A percentile compares a stretch with the other conserved stretches of the same genome.
These are phyloP conservation scores for Fabrea salina DNA, from an alignment of 169 alveolate species.

Conservation along the genomic window DNA sequence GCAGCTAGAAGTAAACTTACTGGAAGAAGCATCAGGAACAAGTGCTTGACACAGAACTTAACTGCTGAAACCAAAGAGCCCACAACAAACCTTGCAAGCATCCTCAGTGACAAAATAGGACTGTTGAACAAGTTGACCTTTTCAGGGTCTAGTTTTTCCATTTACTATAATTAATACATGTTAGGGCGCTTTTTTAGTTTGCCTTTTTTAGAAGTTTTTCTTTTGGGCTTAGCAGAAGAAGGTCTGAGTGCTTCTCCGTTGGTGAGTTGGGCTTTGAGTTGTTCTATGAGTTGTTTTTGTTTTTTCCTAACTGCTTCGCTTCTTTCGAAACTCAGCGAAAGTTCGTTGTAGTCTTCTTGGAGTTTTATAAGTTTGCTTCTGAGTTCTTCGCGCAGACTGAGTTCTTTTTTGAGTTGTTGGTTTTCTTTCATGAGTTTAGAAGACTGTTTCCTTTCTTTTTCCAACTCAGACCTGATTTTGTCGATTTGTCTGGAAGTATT, in stretches of 20 bases:
- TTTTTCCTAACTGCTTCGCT: conserved; percentile 28
- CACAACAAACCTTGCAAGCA: not conserved
- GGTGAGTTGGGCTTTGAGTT: conserved; percentile 1
- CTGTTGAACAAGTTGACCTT: conserved; percentile 17
- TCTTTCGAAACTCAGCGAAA: conserved; percentile 11
- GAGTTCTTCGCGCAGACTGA: not conserved
- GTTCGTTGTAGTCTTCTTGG: conserved; percentile 25
- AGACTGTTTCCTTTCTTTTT: conserved; percentile 12
- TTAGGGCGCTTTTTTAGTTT: too few species aligned
- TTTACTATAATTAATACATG: too few species aligned
- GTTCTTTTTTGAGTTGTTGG: conserved; percentile 12
- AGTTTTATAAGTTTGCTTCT: not conserved
- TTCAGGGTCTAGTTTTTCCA: not conserved
- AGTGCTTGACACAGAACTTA: not conserved
- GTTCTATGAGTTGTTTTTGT: conserved; percentile 21
- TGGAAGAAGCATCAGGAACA: not conserved
- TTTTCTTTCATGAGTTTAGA: conserved; percentile 20
- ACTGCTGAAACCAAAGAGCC: not conserved
- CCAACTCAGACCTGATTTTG: not conserved
- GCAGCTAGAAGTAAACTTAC: not conserved
- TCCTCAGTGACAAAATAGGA: not conserved
- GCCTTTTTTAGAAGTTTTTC: too few species aligned
- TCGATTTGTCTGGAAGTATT: conserved; percentile 3
- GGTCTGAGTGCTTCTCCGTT: too few species aligned
- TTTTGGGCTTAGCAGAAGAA: too few species aligned